Evolutionary conservation across 1,284 basidiomycete species (phyloP), one percentile per base, ranked within the genome.

Genomic region (Mrakiaceae sp.): DNA sequence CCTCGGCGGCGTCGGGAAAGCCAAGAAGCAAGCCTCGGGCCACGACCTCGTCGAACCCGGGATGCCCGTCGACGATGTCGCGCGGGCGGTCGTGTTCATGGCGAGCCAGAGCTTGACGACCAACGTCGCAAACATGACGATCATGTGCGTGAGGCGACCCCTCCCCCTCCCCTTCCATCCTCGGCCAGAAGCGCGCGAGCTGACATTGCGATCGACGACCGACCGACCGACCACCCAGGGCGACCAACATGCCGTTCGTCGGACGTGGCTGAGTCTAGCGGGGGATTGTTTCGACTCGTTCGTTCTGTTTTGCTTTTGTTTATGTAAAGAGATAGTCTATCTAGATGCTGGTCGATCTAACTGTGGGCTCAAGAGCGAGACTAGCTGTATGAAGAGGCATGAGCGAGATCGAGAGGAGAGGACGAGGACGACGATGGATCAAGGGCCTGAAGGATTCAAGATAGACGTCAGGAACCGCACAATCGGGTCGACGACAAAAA

Each of bases 81-180:
- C 83, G 0, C 78, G 83, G 64, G 81, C 84, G 2, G 76, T 91
- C 58, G 84, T 86, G 4, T 83, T 88, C 71, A 81, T 90, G 64
- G 86, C 86, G 0, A 77, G 77, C 47, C 76, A 91, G 51, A 86
- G 87, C 0, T 79, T 80, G 14, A 81, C 84, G 60, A 85, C 87
- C 2, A 84, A 86, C 42, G 81, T 90, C 60, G 79, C 89, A 53
- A 81, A 84, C 47, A 79, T 86, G 71, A 86, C 82, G 58, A 84
- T 90, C 71, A 85, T 89, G 87, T 88, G 70, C 69, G 86, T 79
- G 8, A 5, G 4, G 11, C 49, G 3, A 39, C 51, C n/a, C 40
- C n/a, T 44, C 11, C 47, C 62, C 6, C 39, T 42, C 10, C 7
- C 39, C 39, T 52, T 65, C 27, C 12, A 12, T 39, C 4, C 51